Evolutionary conservation across 2,329 filamentous ascomycete genomes (phyloP).

Genomic region (Aureobasidium sp.): DNA sequence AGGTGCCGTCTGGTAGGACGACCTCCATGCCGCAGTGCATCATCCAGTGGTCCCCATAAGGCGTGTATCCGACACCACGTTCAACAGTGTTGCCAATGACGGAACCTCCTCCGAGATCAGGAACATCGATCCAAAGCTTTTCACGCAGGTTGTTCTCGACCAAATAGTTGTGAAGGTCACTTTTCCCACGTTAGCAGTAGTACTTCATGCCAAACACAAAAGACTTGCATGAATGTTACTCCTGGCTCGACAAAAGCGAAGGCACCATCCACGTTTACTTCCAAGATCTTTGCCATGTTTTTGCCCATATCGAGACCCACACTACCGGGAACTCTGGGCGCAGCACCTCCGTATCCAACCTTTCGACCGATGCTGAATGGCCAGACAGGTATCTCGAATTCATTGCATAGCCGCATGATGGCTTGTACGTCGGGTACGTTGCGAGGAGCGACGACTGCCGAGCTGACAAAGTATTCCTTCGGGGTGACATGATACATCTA

Average conservation of each 20-base stretch:
- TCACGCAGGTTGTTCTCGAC: constrained; percentile 32
- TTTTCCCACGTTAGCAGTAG: not conserved
- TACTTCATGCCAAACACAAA: not conserved
- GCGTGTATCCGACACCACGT: constrained; percentile 37
- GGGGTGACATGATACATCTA: constrained; percentile 31
- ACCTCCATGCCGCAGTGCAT: constrained; percentile 40
- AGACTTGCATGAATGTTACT: constrained; percentile 41
- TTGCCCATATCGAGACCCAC: constrained; percentile 47
- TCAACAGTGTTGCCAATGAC: constrained; percentile 47
- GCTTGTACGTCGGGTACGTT: constrained; percentile 41
- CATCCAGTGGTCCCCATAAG: constrained; percentile 39
- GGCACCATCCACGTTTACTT: constrained; percentile 44
- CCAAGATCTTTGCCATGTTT: constrained; percentile 47
- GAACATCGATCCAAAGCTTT: constrained; percentile 39
- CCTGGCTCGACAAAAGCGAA: constrained; percentile 50
- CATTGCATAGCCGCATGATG: constrained; percentile 41
- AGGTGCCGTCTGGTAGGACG: constrained; percentile 34
- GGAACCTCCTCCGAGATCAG: constrained; percentile 45
- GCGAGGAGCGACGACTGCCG: constrained; percentile 34
- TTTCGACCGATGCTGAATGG: constrained; percentile 46
- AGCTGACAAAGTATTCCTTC: constrained; percentile 40
- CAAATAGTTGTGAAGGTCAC: constrained; percentile 45
- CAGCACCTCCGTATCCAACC: constrained; percentile 50
- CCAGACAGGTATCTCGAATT: constrained; percentile 42
- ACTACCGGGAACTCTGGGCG: constrained; percentile 46